Evolutionary conservation across 345 rosid species (phyloP).

Genomic region (Acer saccharum): DNA sequence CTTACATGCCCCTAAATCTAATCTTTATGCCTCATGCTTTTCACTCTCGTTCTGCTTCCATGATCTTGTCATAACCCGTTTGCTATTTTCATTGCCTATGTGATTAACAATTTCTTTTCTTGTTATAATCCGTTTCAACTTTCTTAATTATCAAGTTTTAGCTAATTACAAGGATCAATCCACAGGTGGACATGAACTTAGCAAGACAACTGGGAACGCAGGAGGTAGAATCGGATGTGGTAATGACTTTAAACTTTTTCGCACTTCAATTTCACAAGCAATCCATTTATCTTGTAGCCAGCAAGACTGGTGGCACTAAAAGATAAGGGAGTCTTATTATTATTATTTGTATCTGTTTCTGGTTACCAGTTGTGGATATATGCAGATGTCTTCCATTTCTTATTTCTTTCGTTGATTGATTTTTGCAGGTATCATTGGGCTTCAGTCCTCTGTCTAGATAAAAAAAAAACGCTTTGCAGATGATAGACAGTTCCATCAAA

Average conservation of each 20-base stretch:
- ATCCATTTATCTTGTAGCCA: background rate
- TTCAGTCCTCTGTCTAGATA: constrained; percentile 68
- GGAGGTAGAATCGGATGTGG: constrained; percentile 95
- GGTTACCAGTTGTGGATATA: background rate
- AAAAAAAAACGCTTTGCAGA: background rate
- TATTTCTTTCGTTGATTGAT: background rate
- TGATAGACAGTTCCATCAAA: background rate
- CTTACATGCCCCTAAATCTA: background rate
- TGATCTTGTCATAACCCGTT: background rate
- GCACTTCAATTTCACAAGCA: background rate
- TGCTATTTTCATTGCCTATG: background rate
- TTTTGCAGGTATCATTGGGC: constrained; percentile 79
- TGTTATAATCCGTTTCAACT: background rate
- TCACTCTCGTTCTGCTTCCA: background rate
- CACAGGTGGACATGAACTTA: constrained; percentile 89
- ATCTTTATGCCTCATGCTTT: background rate
- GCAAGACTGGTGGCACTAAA: background rate
- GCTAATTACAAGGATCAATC: constrained; percentile 7
- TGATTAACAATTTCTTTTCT: background rate
- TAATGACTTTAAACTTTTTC: constrained; percentile 28
- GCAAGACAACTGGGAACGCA: constrained; percentile 90
- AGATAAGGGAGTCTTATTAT: background rate
- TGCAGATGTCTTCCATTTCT: constrained; percentile 15
- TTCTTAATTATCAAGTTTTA: background rate
- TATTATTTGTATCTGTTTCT: background rate